Base-by-base conservation (phyloP, 176 grass and related monocot genomes). In the Raddia distichophylla region DNA sequence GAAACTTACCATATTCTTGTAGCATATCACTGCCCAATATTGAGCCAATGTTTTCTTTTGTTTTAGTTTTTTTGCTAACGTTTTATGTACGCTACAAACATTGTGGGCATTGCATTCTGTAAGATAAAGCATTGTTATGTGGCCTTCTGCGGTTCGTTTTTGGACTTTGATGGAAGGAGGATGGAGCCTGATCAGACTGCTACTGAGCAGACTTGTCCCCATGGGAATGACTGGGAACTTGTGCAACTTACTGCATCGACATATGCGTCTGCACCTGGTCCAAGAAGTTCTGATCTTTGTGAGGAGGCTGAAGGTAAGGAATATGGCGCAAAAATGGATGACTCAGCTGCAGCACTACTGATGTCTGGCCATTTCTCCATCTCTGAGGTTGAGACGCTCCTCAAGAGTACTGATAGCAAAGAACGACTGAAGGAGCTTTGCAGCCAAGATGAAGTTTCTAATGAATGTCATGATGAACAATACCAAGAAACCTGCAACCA, bases 201-300 rank as follows among this genome's bases (percentile, higher is more conserved):
- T 55, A 33, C 77, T 10, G 82, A 75, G 34, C 82, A 85, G 71
- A 71, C 71, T 8, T 89, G 82, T 19, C 87, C 77, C 4, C 77
- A 77, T 0, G 82, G 82, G 40, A 89, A 71, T 3, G 90, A 91
- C n/a, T 94, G 94, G 94, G 94, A 94, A 60, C 89, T 97, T 14
- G 94, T 97, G 53, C 93, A 89, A 47, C 87, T 97, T 2, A 94
- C 94, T 2, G 85, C 90, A 15, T 97, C 94, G 2, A 75, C 86
- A 6, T 88, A 90, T 10, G 87, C 80, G 0, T 54, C 89, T 5
- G 71, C 77, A 2, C 89, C 89, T 80, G 73, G 67, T n/a, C 67
- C 81, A 0, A 63, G 22, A 4, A 73, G 46, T 10, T 27, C 67
- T 11, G 64, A 85, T 2, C 82, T 73, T 51, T 69, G 64, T 0